Conservation (phyloP, 1,284 basidiomycete species). For the Pascua guehoae region DNA sequence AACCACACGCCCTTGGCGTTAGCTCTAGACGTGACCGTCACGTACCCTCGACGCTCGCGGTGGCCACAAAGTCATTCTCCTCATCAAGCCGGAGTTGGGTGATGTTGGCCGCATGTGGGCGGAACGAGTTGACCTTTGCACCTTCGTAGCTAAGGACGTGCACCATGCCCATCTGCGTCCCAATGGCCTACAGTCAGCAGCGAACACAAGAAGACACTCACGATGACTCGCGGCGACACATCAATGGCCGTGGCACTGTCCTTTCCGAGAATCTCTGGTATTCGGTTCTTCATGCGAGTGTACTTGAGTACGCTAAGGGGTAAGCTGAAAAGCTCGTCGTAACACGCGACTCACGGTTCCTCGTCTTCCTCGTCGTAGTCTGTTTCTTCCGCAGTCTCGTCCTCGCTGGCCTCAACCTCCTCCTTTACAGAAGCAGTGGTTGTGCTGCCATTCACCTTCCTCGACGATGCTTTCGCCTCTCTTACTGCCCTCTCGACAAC, state of each 20-base stretch:
- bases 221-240: constrained; percentile 71
- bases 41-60: constrained; percentile 90
- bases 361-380: constrained; percentile 45
- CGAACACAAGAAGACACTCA: constrained; percentile 45
- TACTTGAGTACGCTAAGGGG: constrained; percentile 73
- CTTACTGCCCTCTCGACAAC: too few relatives aligned
- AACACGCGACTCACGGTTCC: constrained; percentile 36
- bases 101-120: constrained; percentile 86
- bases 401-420: constrained; percentile 5
- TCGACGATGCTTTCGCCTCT: too few relatives aligned
- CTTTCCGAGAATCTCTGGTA: constrained; percentile 77
- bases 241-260: constrained; percentile 81
- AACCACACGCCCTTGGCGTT: constrained; percentile 69
- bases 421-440: background rate
- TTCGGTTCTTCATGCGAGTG: constrained; percentile 68
- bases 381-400: constrained; percentile 11
- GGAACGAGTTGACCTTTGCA: constrained; percentile 81
- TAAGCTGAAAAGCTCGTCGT: background rate
- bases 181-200: constrained; percentile 61
- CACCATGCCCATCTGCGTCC: constrained; percentile 87
- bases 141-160: constrained; percentile 79
- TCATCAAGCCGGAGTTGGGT: constrained; percentile 80
- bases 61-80: constrained; percentile 84
- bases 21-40: constrained; percentile 16
- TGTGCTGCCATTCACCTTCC: too few relatives aligned